Percentiles rank a stretch among this genome's conserved stretches.
Evolutionary conservation across 345 rosid genomes (phyloP).

Genomic region (Heritiera fomes): DNA sequence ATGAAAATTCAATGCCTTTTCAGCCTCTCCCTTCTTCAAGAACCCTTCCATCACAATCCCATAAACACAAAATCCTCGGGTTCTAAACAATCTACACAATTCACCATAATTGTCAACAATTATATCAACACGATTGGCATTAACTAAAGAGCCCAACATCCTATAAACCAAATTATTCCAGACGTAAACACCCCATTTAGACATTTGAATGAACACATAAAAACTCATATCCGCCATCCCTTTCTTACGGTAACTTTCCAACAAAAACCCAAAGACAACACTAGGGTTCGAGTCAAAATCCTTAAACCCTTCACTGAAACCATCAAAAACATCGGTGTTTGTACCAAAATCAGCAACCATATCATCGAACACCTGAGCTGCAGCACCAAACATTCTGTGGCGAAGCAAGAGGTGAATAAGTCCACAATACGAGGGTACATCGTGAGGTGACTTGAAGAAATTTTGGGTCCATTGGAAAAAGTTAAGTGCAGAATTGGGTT

Average conservation of each 20-base stretch:
- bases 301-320: conserved; percentile 14
- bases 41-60: conserved; percentile 43
- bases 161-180: conserved; percentile 23
- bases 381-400: conserved; percentile 33
- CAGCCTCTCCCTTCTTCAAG: conserved; percentile 37
- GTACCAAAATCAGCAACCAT: conserved; percentile 26
- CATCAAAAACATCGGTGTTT: conserved; percentile 25
- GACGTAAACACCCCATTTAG: conserved; percentile 22
- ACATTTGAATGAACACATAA: conserved; percentile 30
- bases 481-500: conserved; percentile 24
- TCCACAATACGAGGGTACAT: conserved; percentile 31
- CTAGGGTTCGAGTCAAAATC: conserved; percentile 17
- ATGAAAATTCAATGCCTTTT: conserved; percentile 42
- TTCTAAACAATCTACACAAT: conserved; percentile 27
- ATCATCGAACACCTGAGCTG: conserved; percentile 44
- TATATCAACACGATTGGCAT: conserved; percentile 28
- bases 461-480: conserved; percentile 31
- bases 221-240: conserved; percentile 36
- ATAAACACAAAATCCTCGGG: conserved; percentile 24
- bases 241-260: conserved; percentile 38
- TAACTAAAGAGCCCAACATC: conserved; percentile 38
- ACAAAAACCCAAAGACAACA: conserved; percentile 35
- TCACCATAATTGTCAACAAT: conserved; percentile 34
- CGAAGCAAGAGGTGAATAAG: conserved; percentile 40
- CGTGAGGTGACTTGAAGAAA: conserved; percentile 12